Evolutionary conservation across 2,329 filamentous ascomycete species (phyloP), one percentile per base, ranked within the genome.

Genomic region (Corynespora cassiicola): DNA sequence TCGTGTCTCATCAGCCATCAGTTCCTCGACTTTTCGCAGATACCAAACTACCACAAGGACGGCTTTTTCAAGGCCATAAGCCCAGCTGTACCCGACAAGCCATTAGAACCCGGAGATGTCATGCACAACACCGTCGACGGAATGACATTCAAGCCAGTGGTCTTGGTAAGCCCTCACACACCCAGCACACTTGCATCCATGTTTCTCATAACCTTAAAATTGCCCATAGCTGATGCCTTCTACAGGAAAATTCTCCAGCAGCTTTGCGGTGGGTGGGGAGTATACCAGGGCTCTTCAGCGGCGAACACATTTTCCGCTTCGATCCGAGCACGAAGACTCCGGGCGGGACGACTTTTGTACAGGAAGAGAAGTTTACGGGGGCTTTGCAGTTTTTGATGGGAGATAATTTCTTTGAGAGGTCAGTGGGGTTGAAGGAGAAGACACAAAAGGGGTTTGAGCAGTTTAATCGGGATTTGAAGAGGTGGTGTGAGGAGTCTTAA

Each of bases 331-430:
- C 9, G 1, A 24, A 6, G 0, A 39, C 36, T 0, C 47, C 47
- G 0, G 44, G 45, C 1, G 51, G 51, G 6, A 57, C 53, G 6
- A 45, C 36, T 4, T 55, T 57, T n/a, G 35, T 35, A 5, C 53
- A 58, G 30, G 37, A 52, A 20, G 55, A 58, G 18, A 27, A 10
- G 2, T 58, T 58, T 16, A 39, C 35, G 3, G 55, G 55, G 4
- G 22, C 29, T 11, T n/a, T 58, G 21, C 31, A 36, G 10, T 54
- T 36, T n/a, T 5, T 47, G 14, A 50, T 55, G 36, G 44, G 52
- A 4, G 42, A 35, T 3, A 38, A 27, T 26, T 26, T 43, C 11
- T 25, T 52, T 17, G 54, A 38, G 6, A 26, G 33, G 26, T 18
- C 30, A 18, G n/a, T 47, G 3, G 45, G 37, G 15, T 29, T 54